These are phyloP conservation scores for Pyrus pyrifolia DNA, from an alignment of 306 rosid genomes.

Conservation along the genomic window DNA sequence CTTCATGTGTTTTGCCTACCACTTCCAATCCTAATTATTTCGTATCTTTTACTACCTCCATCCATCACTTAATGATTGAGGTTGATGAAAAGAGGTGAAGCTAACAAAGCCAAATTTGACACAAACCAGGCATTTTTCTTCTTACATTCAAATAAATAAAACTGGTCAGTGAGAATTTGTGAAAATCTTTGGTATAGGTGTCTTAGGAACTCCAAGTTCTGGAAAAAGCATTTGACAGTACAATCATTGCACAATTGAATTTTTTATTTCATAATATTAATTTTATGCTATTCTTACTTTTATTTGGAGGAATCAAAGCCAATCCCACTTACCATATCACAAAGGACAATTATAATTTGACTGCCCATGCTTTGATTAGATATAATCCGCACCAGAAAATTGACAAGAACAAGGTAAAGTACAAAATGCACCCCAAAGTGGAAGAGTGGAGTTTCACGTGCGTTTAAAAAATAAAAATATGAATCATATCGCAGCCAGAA, in stretches of 20 bases:
- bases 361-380: slow-evolving; percentile 11
- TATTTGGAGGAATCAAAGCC: background rate
- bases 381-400: background rate
- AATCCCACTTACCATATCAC: background rate
- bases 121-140: background rate
- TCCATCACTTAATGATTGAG: background rate
- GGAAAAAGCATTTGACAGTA: background rate
- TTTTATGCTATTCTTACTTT: background rate
- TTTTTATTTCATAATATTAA: background rate
- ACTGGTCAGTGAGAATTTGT: background rate
- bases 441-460: slow-evolving; percentile 1
- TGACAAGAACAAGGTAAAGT: background rate
- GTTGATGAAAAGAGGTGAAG: background rate
- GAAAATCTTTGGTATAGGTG: background rate
- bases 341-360: slow-evolving; percentile 1
- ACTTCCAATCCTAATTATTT: background rate
- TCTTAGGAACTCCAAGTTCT: slow-evolving; percentile 4
- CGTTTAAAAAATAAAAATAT: background rate
- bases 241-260: slow-evolving; percentile 21
- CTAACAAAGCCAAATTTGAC: background rate
- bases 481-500: background rate
- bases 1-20: background rate
- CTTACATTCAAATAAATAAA: background rate
- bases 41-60: background rate
- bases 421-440: background rate